phyloP scores from a whole-genome alignment of 768 basidiomycete genomes.

The Boletales sp. region DNA sequence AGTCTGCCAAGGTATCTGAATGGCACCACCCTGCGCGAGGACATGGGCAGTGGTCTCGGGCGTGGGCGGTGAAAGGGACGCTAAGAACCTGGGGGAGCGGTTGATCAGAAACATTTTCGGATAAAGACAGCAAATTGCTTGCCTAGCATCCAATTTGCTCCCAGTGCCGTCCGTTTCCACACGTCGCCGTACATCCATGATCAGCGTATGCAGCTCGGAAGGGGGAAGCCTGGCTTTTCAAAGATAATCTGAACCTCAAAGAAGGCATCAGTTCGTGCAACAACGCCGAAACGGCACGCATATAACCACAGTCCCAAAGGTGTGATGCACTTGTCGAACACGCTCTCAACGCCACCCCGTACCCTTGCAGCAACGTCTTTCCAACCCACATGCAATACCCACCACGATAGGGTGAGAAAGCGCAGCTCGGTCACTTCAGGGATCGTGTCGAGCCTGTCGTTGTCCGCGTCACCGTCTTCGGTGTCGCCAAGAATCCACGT shows the following conservation, averaged over 20 bases:
- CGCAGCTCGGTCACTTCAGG: constrained; percentile 70
- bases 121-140: background rate
- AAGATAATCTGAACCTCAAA: constrained; percentile 56
- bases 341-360: constrained; percentile 70
- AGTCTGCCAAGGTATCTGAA: constrained; percentile 6
- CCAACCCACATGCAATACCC: constrained; percentile 92
- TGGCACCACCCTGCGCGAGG: constrained; percentile 58
- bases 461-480: constrained; percentile 26
- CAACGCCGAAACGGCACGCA: background rate
- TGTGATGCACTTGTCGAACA: constrained; percentile 56
- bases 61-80: constrained; percentile 73
- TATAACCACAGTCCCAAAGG: background rate
- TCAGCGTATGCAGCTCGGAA: constrained; percentile 62
- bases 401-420: constrained; percentile 88
- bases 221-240: constrained; percentile 73
- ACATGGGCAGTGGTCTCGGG: constrained; percentile 66
- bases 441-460: constrained; percentile 35
- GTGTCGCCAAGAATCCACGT: constrained; percentile 21
- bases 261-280: constrained; percentile 8
- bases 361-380: constrained; percentile 76
- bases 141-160: constrained; percentile 16
- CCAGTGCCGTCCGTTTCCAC: constrained; percentile 67
- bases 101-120: background rate
- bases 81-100: constrained; percentile 46
- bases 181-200: constrained; percentile 70